phyloP scores from a whole-genome alignment of 2,329 filamentous ascomycete genomes.

The Hypoxylon sp. region DNA sequence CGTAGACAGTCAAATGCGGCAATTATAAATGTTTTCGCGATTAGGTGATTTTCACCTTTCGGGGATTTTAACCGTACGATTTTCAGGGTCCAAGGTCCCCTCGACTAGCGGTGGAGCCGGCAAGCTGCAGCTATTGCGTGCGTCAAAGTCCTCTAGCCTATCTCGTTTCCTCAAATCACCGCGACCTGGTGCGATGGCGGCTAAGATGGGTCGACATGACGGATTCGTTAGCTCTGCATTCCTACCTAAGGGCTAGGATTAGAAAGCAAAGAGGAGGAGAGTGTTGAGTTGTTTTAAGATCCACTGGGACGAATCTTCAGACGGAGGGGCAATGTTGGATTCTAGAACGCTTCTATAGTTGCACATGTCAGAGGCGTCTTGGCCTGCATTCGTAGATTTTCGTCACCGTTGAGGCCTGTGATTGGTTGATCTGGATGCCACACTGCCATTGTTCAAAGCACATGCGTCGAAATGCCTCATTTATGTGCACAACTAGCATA shows the following conservation, averaged over 20 bases:
- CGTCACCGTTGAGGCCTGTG: constrained; percentile 27
- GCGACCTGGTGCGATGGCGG: constrained; percentile 3
- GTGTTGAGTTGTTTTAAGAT: constrained; percentile 4
- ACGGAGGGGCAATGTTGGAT: constrained; percentile 10
- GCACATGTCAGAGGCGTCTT: constrained; percentile 26
- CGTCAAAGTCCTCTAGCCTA: constrained; percentile 19
- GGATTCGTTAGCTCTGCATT: constrained; percentile 17
- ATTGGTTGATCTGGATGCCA: constrained; percentile 42
- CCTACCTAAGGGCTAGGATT: constrained; percentile 3
- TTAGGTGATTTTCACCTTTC: constrained; percentile 8
- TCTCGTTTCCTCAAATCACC: constrained; percentile 31
- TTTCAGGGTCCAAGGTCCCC: constrained; percentile 34
- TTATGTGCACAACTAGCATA: constrained; percentile 7
- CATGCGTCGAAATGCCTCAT: constrained; percentile 28
- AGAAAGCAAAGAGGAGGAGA: constrained; percentile 7
- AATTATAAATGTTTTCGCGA: constrained; percentile 7
- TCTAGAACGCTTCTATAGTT: constrained; percentile 33
- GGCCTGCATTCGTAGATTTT: constrained; percentile 42
- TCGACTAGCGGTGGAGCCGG: constrained; percentile 19
- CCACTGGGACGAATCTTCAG: constrained; percentile 8
- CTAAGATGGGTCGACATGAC: constrained; percentile 28
- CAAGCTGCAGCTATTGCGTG: constrained; percentile 18
- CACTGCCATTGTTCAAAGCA: constrained; percentile 23
- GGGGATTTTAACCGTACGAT: constrained; percentile 30
- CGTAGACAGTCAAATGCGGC: constrained; percentile 7